Base-by-base conservation (phyloP, 805 yeast genomes). In the Hanseniaspora lachancei region DNA sequence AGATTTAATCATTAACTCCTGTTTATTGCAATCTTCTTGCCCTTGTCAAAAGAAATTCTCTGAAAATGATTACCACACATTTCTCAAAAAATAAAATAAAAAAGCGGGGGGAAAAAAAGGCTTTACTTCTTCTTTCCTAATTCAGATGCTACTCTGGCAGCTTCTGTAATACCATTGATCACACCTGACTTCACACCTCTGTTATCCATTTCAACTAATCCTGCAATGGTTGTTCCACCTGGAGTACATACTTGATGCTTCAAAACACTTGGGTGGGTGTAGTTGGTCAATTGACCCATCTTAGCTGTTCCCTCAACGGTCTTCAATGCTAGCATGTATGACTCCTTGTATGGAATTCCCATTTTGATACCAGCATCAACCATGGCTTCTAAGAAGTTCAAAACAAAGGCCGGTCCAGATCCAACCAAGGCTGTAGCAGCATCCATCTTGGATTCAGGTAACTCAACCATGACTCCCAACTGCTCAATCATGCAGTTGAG, bases 141-240 rank as follows among this genome's bases (percentile, higher is more conserved):
- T 36, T 69, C 68, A 39, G 77, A 65, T 15, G 96, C 89, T 56
- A 89, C 84, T 58, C 77, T 77, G n/a, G 97, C 87, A 38, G 97
- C 91, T 66, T 88, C 95, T 68, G 86, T 88, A 27, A 93, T 84
- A 41, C 95, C 96, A 63, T 88, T 77, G 49, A 95, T 80, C 63
- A 93, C 84, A 24, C 88, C 91, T 47, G 87, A 78, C 71, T 96
- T 83, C 48, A 93, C 85, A 51, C 91, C 95, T 49, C 80, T 80
- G 61, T 88, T 96, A 72, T 93, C 98, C 84, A 93, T 81, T 60
- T 82, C 87, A 69, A 91, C 77, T 57, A 93, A 73, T 0, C 98
- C 98, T 10, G 95, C 95, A 67, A 93, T 93, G 4, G 98, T 93
- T 51, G 97, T 89, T 36, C 98, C 98, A 34, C 93, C 98, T 24